Base-by-base conservation (phyloP, 192 early-diverging fungal genomes). In the Backusella morwellensis region DNA sequence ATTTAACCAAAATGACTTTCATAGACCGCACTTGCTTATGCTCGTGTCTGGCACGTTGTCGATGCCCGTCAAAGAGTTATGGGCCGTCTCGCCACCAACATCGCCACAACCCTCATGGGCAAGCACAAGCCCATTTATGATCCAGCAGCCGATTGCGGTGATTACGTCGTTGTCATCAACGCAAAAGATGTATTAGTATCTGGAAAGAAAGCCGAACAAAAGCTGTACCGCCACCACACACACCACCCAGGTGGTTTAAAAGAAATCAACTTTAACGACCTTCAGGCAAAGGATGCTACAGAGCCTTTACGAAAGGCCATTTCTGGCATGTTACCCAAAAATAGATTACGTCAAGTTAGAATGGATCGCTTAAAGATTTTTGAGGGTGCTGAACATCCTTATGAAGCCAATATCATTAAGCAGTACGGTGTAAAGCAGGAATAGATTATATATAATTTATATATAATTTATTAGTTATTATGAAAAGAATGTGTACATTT, bases 81-180 rank as follows among this genome's bases (percentile, higher is more conserved):
- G 35, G 96, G 96, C n/a, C 92, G 92, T 68, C 82, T 99, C 73
- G 89, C 95, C 17, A 88, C 94, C 54, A 88, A 92, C 56, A 93
- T 97, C 63, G 92, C 93, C 77, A 93, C 93, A 50, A 96, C 96
- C 21, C 89, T 99, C 44, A 93, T 96, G 87, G 97, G 97, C 36
- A 99, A 99, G 82, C 95, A 99, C 86, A 97, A 97, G 90, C 96
- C 96, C 29, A 93, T 93, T 56, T 96, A 89, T 77, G 88, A 96
- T 79, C 96, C 95, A 44, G 94, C 95, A 66, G 94, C 91, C 19
- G 97, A 99, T 85, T 92, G 91, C 82, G 97, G 97, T 44, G 97
- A 99, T 81, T 96, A 97, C 78, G 97, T 99, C 0, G 96, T 99
- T 1, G 95, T 99, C 15, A 92, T 96, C 75, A 99, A 99, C 78